Conservation (phyloP, 371 early-diverging fungal genomes). For the Umbelopsis sp. region DNA sequence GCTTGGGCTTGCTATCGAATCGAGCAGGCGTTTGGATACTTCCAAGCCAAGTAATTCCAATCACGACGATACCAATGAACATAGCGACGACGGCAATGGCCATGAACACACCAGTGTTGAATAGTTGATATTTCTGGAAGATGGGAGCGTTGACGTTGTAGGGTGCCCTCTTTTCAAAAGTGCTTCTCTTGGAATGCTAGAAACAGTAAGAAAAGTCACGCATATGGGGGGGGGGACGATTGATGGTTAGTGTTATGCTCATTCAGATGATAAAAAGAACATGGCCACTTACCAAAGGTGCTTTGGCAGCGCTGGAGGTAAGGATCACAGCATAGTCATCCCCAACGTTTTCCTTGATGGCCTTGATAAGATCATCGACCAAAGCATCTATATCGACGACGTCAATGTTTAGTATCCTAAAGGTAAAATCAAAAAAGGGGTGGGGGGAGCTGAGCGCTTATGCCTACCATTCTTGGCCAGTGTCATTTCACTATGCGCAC, state of each 20-base stretch:
- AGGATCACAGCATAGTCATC: constrained; percentile 50
- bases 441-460: background rate
- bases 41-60: constrained; percentile 48
- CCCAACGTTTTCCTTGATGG: constrained; percentile 31
- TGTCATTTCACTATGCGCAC: constrained; percentile 25
- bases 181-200: constrained; percentile 11
- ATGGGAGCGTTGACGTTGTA: constrained; percentile 35
- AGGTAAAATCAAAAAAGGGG: no score
- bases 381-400: constrained; percentile 30
- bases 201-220: background rate
- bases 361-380: constrained; percentile 34
- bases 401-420: background rate
- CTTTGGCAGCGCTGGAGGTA: constrained; percentile 47
- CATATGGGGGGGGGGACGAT: background rate
- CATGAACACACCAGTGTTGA: constrained; percentile 55
- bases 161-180: constrained; percentile 23
- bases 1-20: constrained; percentile 51
- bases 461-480: constrained; percentile 43
- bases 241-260: background rate
- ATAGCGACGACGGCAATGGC: constrained; percentile 39
- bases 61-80: constrained; percentile 43
- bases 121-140: constrained; percentile 54
- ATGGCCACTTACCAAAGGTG: constrained; percentile 22
- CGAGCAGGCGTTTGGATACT: constrained; percentile 52
- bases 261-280: background rate